These are phyloP conservation scores for Leptomonas pyrrhocoris DNA, from an alignment of 208 protist species.

Conservation along the genomic window DNA sequence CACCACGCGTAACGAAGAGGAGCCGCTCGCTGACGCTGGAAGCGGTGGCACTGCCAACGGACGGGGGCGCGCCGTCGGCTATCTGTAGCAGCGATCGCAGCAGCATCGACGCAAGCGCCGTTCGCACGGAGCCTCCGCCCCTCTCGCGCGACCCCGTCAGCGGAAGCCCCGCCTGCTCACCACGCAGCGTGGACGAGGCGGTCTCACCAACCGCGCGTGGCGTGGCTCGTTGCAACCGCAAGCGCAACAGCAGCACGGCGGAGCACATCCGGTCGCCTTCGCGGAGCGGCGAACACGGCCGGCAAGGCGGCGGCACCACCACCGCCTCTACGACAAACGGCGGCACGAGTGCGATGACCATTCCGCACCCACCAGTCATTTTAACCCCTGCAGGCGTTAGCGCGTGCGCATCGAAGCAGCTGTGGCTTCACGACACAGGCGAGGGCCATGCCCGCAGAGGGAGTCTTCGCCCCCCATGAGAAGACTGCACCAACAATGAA, in stretches of 20 bases:
- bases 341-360: not conserved
- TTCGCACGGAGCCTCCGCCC: not conserved
- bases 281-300: not conserved
- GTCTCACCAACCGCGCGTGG: not conserved
- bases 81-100: not conserved
- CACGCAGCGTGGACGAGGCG: slow-evolving; percentile 2
- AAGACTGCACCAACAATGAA: no score
- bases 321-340: not conserved
- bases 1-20: no score
- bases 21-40: no score
- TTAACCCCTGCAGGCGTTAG: slow-evolving; percentile 2
- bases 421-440: not conserved
- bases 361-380: slow-evolving; percentile 18
- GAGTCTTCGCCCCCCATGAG: not conserved
- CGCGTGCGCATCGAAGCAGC: slow-evolving; percentile 5
- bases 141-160: slow-evolving; percentile 1
- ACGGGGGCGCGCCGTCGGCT: no score
- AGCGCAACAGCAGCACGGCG: not conserved
- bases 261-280: not conserved
- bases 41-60: no score
- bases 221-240: no score
- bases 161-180: not conserved
- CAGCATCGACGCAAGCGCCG: slow-evolving; percentile 3
- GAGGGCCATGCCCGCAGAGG: not conserved
- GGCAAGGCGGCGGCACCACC: not conserved